phyloP scores from a whole-genome alignment of 2,329 filamentous ascomycete species.

The Fusarium duplospermum region DNA sequence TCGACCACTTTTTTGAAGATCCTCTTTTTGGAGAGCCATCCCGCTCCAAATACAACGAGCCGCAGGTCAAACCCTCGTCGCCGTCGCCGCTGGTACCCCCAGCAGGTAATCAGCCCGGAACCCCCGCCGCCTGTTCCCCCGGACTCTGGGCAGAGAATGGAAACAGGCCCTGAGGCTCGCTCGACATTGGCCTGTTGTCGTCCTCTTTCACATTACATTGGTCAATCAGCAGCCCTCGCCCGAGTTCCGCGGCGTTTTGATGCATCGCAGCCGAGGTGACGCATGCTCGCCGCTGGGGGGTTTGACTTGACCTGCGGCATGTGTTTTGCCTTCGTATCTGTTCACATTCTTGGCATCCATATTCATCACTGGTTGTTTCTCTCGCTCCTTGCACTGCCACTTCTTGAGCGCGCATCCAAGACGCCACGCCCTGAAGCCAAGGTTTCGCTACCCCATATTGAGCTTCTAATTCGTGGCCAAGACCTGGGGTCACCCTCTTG shows the following conservation, averaged over 20 bases:
- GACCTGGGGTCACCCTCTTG: conserved; percentile 25
- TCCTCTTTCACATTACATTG: conserved; percentile 17
- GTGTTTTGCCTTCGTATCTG: conserved; percentile 24
- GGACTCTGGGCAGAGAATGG: conserved; percentile 8
- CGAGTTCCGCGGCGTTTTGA: conserved; percentile 14
- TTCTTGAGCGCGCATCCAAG: conserved; percentile 18
- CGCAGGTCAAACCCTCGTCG: conserved; percentile 27
- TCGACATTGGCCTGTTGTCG: conserved; percentile 18
- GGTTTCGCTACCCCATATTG: conserved; percentile 34
- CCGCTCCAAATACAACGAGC: conserved; percentile 27
- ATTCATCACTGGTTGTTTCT: neutral
- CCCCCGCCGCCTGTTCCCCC: conserved; percentile 24
- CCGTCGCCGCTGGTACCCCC: neutral
- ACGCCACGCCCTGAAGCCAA: conserved; percentile 40
- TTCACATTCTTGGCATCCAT: neutral
- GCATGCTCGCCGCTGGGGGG: neutral
- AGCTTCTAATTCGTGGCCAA: conserved; percentile 33
- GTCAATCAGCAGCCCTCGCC: conserved; percentile 16
- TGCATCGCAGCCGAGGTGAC: conserved; percentile 34
- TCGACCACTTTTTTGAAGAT: neutral
- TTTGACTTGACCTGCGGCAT: conserved; percentile 18
- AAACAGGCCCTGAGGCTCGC: conserved; percentile 17
- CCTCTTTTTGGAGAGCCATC: neutral
- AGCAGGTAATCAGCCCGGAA: conserved; percentile 5
- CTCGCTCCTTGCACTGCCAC: conserved; percentile 29